phyloP scores from a whole-genome alignment of 2,329 filamentous ascomycete genomes.

The Colletotrichum viniferum region DNA sequence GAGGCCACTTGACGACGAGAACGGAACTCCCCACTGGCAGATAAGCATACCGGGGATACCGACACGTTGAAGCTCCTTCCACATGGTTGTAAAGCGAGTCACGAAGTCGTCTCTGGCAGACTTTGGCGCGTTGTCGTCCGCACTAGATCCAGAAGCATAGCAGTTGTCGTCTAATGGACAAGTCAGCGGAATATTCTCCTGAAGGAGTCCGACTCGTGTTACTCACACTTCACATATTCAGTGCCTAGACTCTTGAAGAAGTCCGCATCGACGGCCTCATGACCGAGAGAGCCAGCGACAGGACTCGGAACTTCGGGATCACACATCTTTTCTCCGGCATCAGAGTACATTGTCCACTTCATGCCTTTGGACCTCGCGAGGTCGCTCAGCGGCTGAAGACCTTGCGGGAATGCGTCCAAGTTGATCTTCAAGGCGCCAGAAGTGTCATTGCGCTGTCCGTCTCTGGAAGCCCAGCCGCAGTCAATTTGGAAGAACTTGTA shows the following conservation, averaged over 20 bases:
- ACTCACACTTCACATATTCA: background rate
- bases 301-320: background rate
- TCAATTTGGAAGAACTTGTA: background rate
- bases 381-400: background rate
- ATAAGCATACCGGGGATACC: background rate
- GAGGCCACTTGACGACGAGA: background rate
- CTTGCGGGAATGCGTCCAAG: background rate
- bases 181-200: background rate
- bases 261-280: background rate
- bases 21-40: background rate
- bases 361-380: background rate
- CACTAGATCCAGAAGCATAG: background rate
- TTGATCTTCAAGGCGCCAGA: background rate
- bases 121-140: background rate
- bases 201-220: rapidly evolving
- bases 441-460: background rate
- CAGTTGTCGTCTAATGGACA: background rate
- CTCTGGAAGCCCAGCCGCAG: background rate
- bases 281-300: background rate
- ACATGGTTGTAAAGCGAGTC: background rate
- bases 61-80: background rate
- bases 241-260: slow-evolving; percentile 1
- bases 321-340: background rate
- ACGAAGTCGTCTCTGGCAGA: background rate
- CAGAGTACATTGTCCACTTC: background rate